phyloP scores from a whole-genome alignment of 2,329 filamentous ascomycete species.

The Aspergillus oerlinghausenensis region DNA sequence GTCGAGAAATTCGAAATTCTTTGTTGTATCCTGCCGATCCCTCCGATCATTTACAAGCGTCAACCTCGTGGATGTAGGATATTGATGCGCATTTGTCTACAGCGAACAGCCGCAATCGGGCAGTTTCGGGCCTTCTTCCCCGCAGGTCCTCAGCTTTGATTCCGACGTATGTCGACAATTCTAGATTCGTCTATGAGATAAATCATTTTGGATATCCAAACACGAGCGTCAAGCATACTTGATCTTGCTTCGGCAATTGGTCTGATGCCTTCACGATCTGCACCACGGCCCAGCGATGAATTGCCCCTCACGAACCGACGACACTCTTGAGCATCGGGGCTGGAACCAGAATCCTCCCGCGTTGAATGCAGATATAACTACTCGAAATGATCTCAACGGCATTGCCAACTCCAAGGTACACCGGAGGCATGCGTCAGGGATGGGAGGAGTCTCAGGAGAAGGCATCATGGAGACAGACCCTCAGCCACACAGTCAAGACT shows the following conservation, averaged over 20 bases:
- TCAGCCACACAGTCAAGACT: conserved; percentile 17
- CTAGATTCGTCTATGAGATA: background rate
- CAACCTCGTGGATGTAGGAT: background rate
- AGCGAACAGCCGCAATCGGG: conserved; percentile 15
- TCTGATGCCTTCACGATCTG: background rate
- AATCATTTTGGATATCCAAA: background rate
- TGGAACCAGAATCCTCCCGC: conserved; percentile 60
- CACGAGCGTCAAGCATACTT: background rate
- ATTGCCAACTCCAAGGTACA: conserved; percentile 55
- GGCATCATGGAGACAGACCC: conserved; percentile 20
- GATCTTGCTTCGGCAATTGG: background rate
- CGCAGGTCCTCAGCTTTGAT: conserved; percentile 8
- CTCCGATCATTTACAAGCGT: background rate
- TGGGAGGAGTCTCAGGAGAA: conserved; percentile 17
- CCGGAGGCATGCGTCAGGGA: conserved; percentile 33
- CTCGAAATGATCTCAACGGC: conserved; percentile 57
- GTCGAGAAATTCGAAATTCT: background rate
- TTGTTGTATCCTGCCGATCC: conserved; percentile 3
- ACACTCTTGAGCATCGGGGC: conserved; percentile 47
- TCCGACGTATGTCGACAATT: background rate
- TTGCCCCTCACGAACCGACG: conserved; percentile 59
- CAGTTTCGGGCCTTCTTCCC: conserved; percentile 17
- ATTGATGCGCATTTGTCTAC: background rate
- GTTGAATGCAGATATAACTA: conserved; percentile 58
- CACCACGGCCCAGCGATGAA: conserved; percentile 48